A percentile compares a stretch with the other conserved stretches of the same genome.
Conservation (phyloP, 305 asterid genomes). For the Fraxinus angustifolia region DNA sequence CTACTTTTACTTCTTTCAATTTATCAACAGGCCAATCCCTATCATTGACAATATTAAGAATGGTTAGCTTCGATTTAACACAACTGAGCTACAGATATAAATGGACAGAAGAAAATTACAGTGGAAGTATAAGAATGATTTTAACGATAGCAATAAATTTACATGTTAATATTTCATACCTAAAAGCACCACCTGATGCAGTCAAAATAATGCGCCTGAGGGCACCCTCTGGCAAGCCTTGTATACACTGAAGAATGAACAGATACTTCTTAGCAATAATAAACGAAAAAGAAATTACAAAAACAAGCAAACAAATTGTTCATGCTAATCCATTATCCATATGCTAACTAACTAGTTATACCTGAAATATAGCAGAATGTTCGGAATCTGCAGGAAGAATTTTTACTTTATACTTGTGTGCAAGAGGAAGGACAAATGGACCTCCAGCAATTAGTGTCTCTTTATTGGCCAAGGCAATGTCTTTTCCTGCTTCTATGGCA, state of each 20-base stretch:
- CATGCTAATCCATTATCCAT: neutral
- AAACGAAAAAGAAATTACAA: neutral
- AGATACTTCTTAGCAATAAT: conserved; percentile 8
- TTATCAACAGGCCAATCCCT: conserved; percentile 93
- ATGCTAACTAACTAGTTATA: conserved; percentile 14
- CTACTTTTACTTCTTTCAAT: conserved; percentile 88
- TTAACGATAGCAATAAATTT: neutral
- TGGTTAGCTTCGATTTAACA: neutral
- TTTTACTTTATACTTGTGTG: conserved; percentile 87
- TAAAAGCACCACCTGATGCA: conserved; percentile 95
- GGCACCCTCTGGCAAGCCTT: conserved; percentile 97
- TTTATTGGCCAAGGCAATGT: conserved; percentile 92
- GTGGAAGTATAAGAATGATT: neutral
- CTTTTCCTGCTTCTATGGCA: conserved; percentile 95
- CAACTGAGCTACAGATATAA: neutral
- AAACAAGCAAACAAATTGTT: neutral
- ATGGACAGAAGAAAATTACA: neutral
- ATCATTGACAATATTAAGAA: conserved; percentile 18
- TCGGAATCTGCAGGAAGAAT: conserved; percentile 99
- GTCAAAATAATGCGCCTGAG: conserved; percentile 89
- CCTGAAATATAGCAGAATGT: conserved; percentile 98
- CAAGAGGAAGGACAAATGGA: conserved; percentile 95
- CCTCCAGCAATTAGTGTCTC: conserved; percentile 98
- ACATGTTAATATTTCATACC: conserved; percentile 34
- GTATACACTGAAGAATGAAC: conserved; percentile 66